Conservation (phyloP, 1,139 yeast species). For the Taiozyma onychis region DNA sequence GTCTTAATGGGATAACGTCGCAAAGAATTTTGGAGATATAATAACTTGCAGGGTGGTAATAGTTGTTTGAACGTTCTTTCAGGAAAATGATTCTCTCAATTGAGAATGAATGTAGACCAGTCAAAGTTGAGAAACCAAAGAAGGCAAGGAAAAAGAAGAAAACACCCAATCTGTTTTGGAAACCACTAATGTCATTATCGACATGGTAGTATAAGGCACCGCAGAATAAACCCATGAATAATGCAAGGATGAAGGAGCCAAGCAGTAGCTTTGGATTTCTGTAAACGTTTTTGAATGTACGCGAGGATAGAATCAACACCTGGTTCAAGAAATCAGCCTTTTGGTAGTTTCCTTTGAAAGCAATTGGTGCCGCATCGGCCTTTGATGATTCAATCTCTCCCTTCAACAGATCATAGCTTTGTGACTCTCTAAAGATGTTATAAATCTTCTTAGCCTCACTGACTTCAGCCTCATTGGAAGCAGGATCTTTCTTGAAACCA, state of each 20-base stretch:
- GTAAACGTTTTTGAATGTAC: slow-evolving; percentile 88
- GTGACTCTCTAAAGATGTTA: slow-evolving; percentile 43
- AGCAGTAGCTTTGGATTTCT: slow-evolving; percentile 82
- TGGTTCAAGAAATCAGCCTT: slow-evolving; percentile 61
- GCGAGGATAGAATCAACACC: slow-evolving; percentile 62
- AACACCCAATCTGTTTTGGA: slow-evolving; percentile 89
- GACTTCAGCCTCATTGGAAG: slow-evolving; percentile 1
- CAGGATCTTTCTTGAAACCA: slow-evolving; percentile 9
- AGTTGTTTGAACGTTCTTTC: slow-evolving; percentile 90
- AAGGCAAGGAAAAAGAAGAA: slow-evolving; percentile 86
- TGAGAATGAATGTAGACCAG: slow-evolving; percentile 86
- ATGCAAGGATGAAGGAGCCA: slow-evolving; percentile 76
- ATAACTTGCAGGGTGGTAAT: slow-evolving; percentile 82
- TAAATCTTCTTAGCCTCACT: slow-evolving; percentile 25
- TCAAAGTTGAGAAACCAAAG: slow-evolving; percentile 89
- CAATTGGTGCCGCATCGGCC: slow-evolving; percentile 25
- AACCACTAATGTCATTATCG: slow-evolving; percentile 86
- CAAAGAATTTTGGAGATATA: slow-evolving; percentile 80
- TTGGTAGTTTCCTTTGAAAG: slow-evolving; percentile 32
- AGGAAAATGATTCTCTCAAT: slow-evolving; percentile 83
- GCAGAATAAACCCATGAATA: slow-evolving; percentile 74
- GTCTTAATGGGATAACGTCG: slow-evolving; percentile 84
- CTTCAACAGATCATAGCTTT: slow-evolving; percentile 40
- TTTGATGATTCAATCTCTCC: slow-evolving; percentile 41
- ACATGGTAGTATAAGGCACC: slow-evolving; percentile 82